Conservation (phyloP, 345 rosid genomes). For the Eucalyptus sp. region DNA sequence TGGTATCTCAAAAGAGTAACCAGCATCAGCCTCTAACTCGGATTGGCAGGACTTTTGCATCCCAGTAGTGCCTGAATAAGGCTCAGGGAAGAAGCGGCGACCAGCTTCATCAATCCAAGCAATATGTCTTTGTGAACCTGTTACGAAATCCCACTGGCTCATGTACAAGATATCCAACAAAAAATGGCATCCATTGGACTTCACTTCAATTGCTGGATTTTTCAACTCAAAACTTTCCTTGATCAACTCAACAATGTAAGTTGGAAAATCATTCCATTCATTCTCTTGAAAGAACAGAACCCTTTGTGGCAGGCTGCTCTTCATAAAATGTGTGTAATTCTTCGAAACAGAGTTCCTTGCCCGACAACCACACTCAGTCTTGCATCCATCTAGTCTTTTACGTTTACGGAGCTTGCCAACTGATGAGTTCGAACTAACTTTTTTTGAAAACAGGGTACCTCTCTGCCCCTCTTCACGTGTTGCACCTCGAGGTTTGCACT, state of each 20-base stretch:
- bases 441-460: neutral
- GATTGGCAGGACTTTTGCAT: neutral
- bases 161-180: slow-evolving; percentile 28
- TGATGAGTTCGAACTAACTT: slow-evolving; percentile 12
- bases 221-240: slow-evolving; percentile 15
- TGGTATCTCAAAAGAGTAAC: neutral
- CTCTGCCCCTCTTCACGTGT: neutral
- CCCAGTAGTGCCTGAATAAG: slow-evolving; percentile 2
- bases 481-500: neutral
- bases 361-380: slow-evolving; percentile 7
- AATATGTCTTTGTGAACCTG: slow-evolving; percentile 14
- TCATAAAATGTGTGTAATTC: slow-evolving; percentile 16
- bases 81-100: slow-evolving; percentile 21
- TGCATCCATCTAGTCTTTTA: slow-evolving; percentile 24
- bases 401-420: slow-evolving; percentile 30
- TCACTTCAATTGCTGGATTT: slow-evolving; percentile 17
- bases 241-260: slow-evolving; percentile 4
- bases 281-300: slow-evolving; percentile 20
- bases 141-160: slow-evolving; percentile 9
- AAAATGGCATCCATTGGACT: slow-evolving; percentile 6
- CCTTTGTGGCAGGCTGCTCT: slow-evolving; percentile 22
- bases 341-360: slow-evolving; percentile 5
- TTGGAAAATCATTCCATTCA: slow-evolving; percentile 28
- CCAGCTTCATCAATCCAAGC: slow-evolving; percentile 46
- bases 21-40: neutral